These are phyloP conservation scores for Cyberlindnera americana DNA, from an alignment of 805 yeast genomes.

Conservation along the genomic window DNA sequence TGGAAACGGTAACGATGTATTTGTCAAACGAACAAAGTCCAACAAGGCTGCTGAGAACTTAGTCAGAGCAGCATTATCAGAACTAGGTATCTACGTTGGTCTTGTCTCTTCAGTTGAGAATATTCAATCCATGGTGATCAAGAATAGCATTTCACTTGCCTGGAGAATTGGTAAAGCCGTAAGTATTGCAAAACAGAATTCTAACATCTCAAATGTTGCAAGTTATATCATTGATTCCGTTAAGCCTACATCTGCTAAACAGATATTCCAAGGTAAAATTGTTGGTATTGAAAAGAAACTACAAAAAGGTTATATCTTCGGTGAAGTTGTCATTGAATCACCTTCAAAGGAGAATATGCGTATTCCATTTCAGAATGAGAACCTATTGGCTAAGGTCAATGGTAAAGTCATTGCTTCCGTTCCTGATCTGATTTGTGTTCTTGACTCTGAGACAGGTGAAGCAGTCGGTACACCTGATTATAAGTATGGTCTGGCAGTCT, in stretches of 20 bases:
- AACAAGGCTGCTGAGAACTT: conserved; percentile 35
- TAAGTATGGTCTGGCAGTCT: conserved; percentile 41
- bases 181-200: conserved; percentile 33
- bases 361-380: conserved; percentile 51
- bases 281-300: conserved; percentile 39
- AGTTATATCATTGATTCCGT: conserved; percentile 35
- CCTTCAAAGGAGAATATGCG: conserved; percentile 19
- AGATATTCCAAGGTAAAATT: conserved; percentile 41
- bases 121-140: conserved; percentile 30
- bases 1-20: conserved; percentile 41
- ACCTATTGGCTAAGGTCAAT: conserved; percentile 34
- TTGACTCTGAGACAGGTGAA: conserved; percentile 42
- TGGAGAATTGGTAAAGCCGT: conserved; percentile 49
- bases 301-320: conserved; percentile 42
- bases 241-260: conserved; percentile 30
- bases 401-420: conserved; percentile 37
- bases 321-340: conserved; percentile 38
- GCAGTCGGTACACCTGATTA: conserved; percentile 50
- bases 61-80: conserved; percentile 40
- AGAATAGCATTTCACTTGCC: conserved; percentile 37
- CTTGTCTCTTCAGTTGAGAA: conserved; percentile 33
- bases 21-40: conserved; percentile 32
- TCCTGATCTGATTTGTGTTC: conserved; percentile 43
- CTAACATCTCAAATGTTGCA: conserved; percentile 36
- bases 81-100: conserved; percentile 40